Base-by-base conservation (phyloP, 2,329 filamentous ascomycete genomes). In the Botryotinia globosa region DNA sequence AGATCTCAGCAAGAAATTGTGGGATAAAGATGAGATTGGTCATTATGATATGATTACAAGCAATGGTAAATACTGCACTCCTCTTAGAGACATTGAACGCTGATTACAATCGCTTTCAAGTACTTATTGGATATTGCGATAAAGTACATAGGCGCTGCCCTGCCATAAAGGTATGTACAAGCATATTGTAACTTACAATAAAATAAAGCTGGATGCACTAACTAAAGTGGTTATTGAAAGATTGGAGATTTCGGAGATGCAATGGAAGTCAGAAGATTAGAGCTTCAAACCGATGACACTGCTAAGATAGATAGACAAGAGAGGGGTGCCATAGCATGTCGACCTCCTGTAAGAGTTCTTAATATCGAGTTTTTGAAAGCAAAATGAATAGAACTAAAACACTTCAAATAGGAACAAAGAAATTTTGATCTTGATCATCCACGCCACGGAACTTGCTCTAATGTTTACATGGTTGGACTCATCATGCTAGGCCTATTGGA, bases 21-120 rank as follows among this genome's bases (percentile, higher is more conserved):
- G 58, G 58, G 32, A 61, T 34, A 61, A 9, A 61, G 32, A 61
- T 37, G 58, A 61, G 58, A 61, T 61, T 61, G 58, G 58, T 61
- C 58, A 61, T 37, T 61, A 61, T 61, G 58, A 61, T 25, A 61
- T 61, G 58, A 61, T 61, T 10, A 61, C 58, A 34, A 61, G 58
- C 32, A 61, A 61, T 14, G 32, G 58, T 61, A 61, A 61, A 20
- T 5, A 61, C 18, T 59, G 32, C 18, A 34, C 25, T 59, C 9
- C 18, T 59, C 56, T 59, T 59, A 22, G 7, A 37, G 32, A 25
- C 14, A 3, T 59, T 37, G 32, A 20, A 25, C 20, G 32, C 32
- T 32, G 37, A 25, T 37, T 12, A 59, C 9, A 37, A 34, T 34
- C 25, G 2, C 25, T 3, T 34, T 37, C 18, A 25, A 59, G 56